Conservation (phyloP, 176 grass and related monocot species). For the Phragmites australis region DNA sequence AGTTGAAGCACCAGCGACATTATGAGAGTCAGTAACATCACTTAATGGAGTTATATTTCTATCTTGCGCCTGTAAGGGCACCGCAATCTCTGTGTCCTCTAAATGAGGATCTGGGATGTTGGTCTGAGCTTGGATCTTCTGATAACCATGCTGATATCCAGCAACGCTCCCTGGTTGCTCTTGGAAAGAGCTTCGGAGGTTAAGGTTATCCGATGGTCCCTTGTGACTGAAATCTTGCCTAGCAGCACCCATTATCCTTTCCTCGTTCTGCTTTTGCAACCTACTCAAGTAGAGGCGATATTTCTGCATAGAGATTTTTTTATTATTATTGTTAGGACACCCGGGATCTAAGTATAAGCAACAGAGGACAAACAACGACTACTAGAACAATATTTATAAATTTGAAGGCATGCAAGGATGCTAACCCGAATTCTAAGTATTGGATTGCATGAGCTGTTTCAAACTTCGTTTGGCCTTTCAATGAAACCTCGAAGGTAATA, state of each 20-base stretch:
- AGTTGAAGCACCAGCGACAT: slow-evolving; percentile 37
- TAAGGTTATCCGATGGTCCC: slow-evolving; percentile 52
- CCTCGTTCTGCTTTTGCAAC: slow-evolving; percentile 94
- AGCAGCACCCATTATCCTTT: slow-evolving; percentile 46
- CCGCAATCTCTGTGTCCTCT: slow-evolving; percentile 43
- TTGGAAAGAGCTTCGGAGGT: slow-evolving; percentile 51
- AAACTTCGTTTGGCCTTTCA: slow-evolving; percentile 22
- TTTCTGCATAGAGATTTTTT: slow-evolving; percentile 87
- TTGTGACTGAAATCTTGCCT: slow-evolving; percentile 60
- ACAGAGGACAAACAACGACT: background rate
- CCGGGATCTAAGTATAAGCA: background rate
- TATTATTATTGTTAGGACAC: slow-evolving; percentile 27
- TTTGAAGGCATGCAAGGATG: slow-evolving; percentile 22
- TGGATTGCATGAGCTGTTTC: background rate
- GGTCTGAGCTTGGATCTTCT: slow-evolving; percentile 50
- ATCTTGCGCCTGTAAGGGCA: slow-evolving; percentile 40
- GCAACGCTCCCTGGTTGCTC: slow-evolving; percentile 43
- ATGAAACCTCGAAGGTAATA: background rate
- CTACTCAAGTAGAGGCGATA: slow-evolving; percentile 98
- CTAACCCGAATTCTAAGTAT: slow-evolving; percentile 37
- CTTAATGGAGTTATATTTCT: slow-evolving; percentile 38
- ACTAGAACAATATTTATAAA: background rate
- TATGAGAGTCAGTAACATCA: slow-evolving; percentile 44
- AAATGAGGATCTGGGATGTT: slow-evolving; percentile 45
- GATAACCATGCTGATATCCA: slow-evolving; percentile 35